Conservation (phyloP, 148 eudicot genomes). For the Fallopia convolvulus region DNA sequence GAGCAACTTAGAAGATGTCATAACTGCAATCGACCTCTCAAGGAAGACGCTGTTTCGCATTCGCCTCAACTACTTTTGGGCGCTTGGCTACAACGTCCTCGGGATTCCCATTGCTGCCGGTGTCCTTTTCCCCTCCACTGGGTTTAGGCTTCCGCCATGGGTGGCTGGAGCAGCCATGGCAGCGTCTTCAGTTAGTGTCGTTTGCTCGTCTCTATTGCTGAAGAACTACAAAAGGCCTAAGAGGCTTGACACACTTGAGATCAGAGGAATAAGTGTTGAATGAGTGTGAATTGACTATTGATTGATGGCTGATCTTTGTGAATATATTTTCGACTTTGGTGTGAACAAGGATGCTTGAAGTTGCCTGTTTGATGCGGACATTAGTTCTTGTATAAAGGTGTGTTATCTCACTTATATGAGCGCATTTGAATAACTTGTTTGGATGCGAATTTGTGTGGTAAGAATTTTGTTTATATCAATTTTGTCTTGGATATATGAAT, state of each 20-base stretch:
- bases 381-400: neutral
- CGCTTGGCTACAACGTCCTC: conserved; percentile 75
- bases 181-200: conserved; percentile 97
- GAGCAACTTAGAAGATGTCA: conserved; percentile 82
- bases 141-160: conserved; percentile 92
- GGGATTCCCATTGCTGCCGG: conserved; percentile 95
- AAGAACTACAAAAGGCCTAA: conserved; percentile 75
- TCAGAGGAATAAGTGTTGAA: conserved; percentile 44
- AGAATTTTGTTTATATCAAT: neutral
- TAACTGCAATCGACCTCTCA: conserved; percentile 89
- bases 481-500: neutral
- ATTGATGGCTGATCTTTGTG: neutral
- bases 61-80: conserved; percentile 87
- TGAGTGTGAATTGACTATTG: conserved; percentile 16
- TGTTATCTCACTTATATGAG: no score
- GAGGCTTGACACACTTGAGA: conserved; percentile 42
- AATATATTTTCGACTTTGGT: neutral
- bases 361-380: neutral
- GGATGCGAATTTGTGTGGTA: neutral
- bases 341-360: neutral
- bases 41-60: conserved; percentile 81
- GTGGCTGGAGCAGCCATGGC: conserved; percentile 99
- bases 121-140: conserved; percentile 53
- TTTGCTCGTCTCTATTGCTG: conserved; percentile 82
- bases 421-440: neutral